Evolutionary conservation across 2,329 filamentous ascomycete species (phyloP), one percentile per base, ranked within the genome.

Genomic region (Colletotrichum truncatum): DNA sequence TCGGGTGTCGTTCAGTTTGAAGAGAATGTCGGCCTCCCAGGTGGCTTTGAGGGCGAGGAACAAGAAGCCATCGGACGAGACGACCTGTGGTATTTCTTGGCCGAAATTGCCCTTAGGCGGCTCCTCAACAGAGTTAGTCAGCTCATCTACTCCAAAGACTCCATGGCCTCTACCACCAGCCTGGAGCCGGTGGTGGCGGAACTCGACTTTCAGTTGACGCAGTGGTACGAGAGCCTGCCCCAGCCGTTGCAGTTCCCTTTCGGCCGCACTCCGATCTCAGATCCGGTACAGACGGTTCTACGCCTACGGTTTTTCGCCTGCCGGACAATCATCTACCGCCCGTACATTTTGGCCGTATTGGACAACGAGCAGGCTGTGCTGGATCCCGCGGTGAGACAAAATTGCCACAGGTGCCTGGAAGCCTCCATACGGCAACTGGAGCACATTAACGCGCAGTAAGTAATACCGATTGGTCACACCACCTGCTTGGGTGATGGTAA

Each of bases 51-150:
- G 71, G 89, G 89, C n/a, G 88, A 90, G 59, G 87, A 90, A 68
- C 81, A 83, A 7, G 85, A 87, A 68, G 81, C 86, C 6, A 87
- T 89, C 7, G 91, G 91, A 11, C 86, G 88, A 51, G 93, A 95
- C 71, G 92, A 95, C 64, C 81, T 95, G 12, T 95, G 93, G 92
- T 96, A 96, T 73, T 95, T 95, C 71, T 81, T 95, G 28, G 92
- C 93, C 36, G 92, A 95, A 72, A 94, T 96, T 67, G 92, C 92
- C 4, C 81, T 96, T 11, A 87, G 92, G 46, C 84, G 93, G 60
- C 85, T 96, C 4, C 84, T 95, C 70, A 94, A 94, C 75, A 85
- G 91, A 64, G 91, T 93, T 71, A 93, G 90, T 79, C 91, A 93
- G 74, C 87, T 93, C 71, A 91, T 94, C 68, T 94, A 94, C 75